Evolutionary conservation across 139 green algal species (phyloP), one percentile per base, ranked within the genome.

Genomic region (Prasinococcaceae sp.): DNA sequence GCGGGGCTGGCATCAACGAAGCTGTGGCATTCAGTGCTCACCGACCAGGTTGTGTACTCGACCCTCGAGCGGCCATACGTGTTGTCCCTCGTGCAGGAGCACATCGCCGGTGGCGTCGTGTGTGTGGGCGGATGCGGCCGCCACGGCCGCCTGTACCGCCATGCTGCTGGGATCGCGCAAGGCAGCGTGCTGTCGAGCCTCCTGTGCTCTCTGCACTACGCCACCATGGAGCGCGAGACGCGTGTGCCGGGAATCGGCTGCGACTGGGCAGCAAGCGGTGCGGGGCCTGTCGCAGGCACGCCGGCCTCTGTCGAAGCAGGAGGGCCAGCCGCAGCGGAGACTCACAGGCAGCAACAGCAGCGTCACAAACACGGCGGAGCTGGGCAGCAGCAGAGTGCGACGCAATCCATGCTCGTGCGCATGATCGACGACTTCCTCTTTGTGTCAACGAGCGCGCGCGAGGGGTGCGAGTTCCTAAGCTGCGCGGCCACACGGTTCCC

Each of bases 121-220:
- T 37, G 58, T 6, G 49, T 87, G 1, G 71, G 82, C 0, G 41
- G n/a, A n/a, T n/a, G n/a, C n/a, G n/a, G n/a, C n/a, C n/a, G n/a
- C n/a, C n/a, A n/a, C n/a, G n/a, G 58, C 16, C 28, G 49, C 16
- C 93, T 77, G 67, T 84, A 80, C 47, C 35, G 44, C 24, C 86
- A 95, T 63, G 41, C 9, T 1, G 12, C 38, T 6, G 66, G 66
- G 8, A 75, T 75, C 25, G 43, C 83, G 10, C 84, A 95, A 73
- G 86, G 86, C 47, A 78, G 69, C 19, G 72, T 85, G 24, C 71
- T 86, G 1, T 88, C 76, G 22, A 76, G 75, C 6, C 67, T 95
- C 38, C 75, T 95, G 24, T 94, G 86, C 71, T 77, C 61, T 55
- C 50, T 94, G 20, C 95, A 90, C 76, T 81, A 94, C 33, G 86